Evolutionary conservation across 2,329 filamentous ascomycete genomes (phyloP).

Genomic region (Atkinsonella texensis): DNA sequence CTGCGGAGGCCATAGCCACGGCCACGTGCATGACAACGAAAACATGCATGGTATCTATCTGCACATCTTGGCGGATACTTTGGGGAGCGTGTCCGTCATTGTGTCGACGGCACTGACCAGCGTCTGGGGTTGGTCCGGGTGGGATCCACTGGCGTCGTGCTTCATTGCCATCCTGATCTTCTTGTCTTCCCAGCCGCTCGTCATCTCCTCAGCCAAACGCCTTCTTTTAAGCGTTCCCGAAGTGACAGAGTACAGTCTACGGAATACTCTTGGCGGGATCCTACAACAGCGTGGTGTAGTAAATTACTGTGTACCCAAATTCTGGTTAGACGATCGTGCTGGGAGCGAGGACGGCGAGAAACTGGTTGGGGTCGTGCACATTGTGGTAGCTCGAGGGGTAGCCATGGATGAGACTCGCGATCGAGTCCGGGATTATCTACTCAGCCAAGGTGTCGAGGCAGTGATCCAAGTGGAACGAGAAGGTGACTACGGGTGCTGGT

Average conservation of each 20-base stretch:
- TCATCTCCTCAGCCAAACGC: slow-evolving; percentile 70
- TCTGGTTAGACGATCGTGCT: slow-evolving; percentile 73
- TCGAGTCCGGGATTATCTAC: slow-evolving; percentile 60
- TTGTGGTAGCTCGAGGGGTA: slow-evolving; percentile 60
- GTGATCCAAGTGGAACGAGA: slow-evolving; percentile 83
- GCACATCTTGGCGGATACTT: slow-evolving; percentile 86
- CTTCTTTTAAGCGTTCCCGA: slow-evolving; percentile 77
- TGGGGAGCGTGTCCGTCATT: slow-evolving; percentile 90
- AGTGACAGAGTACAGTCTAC: slow-evolving; percentile 74
- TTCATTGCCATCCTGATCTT: slow-evolving; percentile 90
- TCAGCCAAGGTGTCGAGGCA: slow-evolving; percentile 62
- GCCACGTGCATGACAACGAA: slow-evolving; percentile 64
- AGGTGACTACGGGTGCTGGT: slow-evolving; percentile 57
- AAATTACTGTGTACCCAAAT: slow-evolving; percentile 75
- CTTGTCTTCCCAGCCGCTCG: slow-evolving; percentile 78
- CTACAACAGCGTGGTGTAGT: slow-evolving; percentile 72
- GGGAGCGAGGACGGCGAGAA: slow-evolving; percentile 32
- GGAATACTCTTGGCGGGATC: slow-evolving; percentile 75
- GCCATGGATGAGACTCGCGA: slow-evolving; percentile 75
- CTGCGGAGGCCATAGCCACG: slow-evolving; percentile 16
- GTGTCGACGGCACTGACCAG: slow-evolving; percentile 81
- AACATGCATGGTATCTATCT: slow-evolving; percentile 98
- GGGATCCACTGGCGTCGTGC: slow-evolving; percentile 89
- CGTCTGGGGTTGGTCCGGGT: slow-evolving; percentile 80
- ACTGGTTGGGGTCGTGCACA: slow-evolving; percentile 75